phyloP scores from a whole-genome alignment of 805 yeast species.

The Schizosaccharomyces lindneri region DNA sequence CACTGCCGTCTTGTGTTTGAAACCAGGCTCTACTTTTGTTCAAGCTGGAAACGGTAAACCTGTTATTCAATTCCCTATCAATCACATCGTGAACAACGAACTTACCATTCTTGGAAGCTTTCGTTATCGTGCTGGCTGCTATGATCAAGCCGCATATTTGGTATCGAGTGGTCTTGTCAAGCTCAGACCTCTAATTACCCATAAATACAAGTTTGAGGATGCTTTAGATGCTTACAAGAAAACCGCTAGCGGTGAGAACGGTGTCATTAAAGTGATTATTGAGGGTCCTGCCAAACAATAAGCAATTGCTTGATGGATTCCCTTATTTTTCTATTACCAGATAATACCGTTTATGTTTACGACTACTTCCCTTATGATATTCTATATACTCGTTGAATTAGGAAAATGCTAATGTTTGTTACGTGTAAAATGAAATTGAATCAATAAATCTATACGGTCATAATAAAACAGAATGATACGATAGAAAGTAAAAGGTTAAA shows the following conservation, averaged over 20 bases:
- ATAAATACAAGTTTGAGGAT: conserved; percentile 43
- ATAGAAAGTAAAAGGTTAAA: too few relatives aligned
- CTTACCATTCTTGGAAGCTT: conserved; percentile 47
- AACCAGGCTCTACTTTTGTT: conserved; percentile 46
- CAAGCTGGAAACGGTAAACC: conserved; percentile 73
- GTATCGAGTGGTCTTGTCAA: conserved; percentile 37
- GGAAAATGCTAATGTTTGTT: too few relatives aligned
- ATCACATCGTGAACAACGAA: conserved; percentile 39
- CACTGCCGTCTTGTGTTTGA: conserved; percentile 36
- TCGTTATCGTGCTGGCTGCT: conserved; percentile 61
- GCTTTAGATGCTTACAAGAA: conserved; percentile 55
- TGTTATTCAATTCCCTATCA: conserved; percentile 47
- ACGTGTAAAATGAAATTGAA: too few relatives aligned
- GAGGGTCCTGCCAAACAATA: conserved; percentile 34
- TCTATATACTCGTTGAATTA: too few relatives aligned
- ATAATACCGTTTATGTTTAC: not conserved
- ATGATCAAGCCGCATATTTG: conserved; percentile 42
- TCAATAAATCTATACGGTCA: too few relatives aligned
- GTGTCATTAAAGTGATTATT: conserved; percentile 47
- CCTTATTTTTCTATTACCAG: not conserved
- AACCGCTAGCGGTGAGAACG: conserved; percentile 37
- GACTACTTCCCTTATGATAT: not conserved
- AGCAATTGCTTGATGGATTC: not conserved
- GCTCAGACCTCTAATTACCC: conserved; percentile 47
- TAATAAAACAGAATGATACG: too few relatives aligned